Evolutionary conservation across 2,329 filamentous ascomycete species (phyloP), one percentile per base, ranked within the genome.

Genomic region (Thelonectria rubi): DNA sequence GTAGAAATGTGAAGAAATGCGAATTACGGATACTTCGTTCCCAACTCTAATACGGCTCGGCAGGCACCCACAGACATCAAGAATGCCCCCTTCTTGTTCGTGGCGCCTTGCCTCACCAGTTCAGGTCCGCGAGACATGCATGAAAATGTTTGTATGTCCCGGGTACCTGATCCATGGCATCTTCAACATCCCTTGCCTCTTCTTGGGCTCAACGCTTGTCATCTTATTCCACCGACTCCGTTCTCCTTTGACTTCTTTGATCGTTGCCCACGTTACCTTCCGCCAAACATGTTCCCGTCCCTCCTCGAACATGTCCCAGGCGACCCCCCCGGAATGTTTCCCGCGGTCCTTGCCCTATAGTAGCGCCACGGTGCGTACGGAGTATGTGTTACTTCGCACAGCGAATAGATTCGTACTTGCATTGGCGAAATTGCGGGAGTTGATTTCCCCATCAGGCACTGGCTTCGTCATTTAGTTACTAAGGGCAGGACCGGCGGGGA

Each of bases 221-320:
- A 42, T 18, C 15, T 42, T 17, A 17, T 17, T 14, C 40, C 17
- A 42, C 15, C 15, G n/a, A n/a, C 40, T 39, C 34, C 37, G 15
- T 11, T 21, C 3, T 18, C 24, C 40, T 21, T 26, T 58, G 53
- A 30, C 42, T 42, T 60, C 15, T 40, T 46, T 43, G 55, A 60
- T 54, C 48, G 48, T 24, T 64, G 51, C 43, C 59, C 60, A 58
- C 64, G 58, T 65, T 64, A 65, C 60, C 63, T 59, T 59, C 54
- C 32, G 47, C 50, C 15, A 43, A 60, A 39, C 46, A 20, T n/a
- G 39, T 40, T 47, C 46, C 51, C 26, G 51, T 26, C 51, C 45
- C 47, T 56, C 53, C 21, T 60, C 58, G 46, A 55, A 58, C 58
- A 48, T 30, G 57, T 46, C 34, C 26, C 58, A 47, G 54, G 49